Evolutionary conservation across 2,329 filamentous ascomycete genomes (phyloP), one percentile per base, ranked within the genome.

Genomic region (Tolypocladium ophioglossoides): DNA sequence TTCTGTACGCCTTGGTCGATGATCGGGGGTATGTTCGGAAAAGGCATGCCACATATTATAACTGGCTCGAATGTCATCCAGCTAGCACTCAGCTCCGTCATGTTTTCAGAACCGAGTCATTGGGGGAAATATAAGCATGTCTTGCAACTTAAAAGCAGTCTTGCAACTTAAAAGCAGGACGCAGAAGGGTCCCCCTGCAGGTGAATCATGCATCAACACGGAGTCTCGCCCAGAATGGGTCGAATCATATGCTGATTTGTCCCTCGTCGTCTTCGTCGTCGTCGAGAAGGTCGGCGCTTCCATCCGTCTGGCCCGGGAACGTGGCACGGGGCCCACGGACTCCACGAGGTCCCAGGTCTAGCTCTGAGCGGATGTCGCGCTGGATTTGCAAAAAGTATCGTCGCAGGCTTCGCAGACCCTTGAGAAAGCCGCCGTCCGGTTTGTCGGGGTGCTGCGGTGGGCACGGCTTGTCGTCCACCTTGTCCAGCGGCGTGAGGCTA

Each of bases 321-420:
- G 65, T 57, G 14, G 46, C 39, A 11, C 52, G 52, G 18, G 35
- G 51, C 12, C 34, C 51, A 30, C 58, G 52, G 18, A 50, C 18
- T 11, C 66, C 64, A n/a, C 66, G 63, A 40, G 66, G 61, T 38
- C 70, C 71, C 39, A 83, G 62, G 4, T 75, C 78, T 55, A 83
- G 66, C 58, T 81, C 77, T 11, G 68, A 66, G 51, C 79, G 71
- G 35, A 92, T 79, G 58, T 97, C 91, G 62, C 82, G 82, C 74
- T 94, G 86, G 52, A 99, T 96, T 54, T 84, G 82, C 62, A 91
- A 78, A 64, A 99, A 95, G 68, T 96, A 97, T 66, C 84, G 81
- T 54, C 84, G 80, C 60, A 99, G 73, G 3, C 85, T 89, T 52
- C 85, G 78, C 55, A 99, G 71, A 0, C 94, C 94, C 54, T 91